A percentile compares a stretch with the other conserved stretches of the same genome.
Conservation (phyloP, 331 rosid genomes). For the Rosa hybrid region DNA sequence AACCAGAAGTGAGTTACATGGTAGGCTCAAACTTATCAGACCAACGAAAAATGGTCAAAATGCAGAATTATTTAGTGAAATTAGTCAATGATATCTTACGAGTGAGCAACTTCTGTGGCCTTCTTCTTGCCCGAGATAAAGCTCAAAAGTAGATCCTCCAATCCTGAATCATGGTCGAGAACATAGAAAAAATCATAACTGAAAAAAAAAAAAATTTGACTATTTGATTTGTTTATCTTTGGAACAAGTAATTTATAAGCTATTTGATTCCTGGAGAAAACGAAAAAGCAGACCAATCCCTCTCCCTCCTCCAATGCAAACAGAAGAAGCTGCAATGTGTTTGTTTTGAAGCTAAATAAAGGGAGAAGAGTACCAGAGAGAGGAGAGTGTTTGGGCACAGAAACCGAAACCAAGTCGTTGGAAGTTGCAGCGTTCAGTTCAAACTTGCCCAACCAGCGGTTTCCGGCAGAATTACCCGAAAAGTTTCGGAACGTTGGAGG, state of each 20-base stretch:
- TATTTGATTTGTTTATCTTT: background rate
- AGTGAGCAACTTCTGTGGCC: constrained; percentile 91
- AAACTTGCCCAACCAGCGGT: too few relatives aligned
- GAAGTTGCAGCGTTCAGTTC: background rate
- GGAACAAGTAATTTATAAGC: background rate
- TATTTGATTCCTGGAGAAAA: background rate
- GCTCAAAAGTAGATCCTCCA: constrained; percentile 66
- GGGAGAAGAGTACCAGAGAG: constrained; percentile 36
- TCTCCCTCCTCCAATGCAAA: background rate
- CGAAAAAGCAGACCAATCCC: background rate
- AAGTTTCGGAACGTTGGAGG: background rate
- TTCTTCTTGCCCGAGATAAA: constrained; percentile 70
- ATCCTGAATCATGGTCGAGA: constrained; percentile 41
- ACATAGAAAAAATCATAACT: background rate
- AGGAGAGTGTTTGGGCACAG: constrained; percentile 40
- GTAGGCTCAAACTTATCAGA: background rate
- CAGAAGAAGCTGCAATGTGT: too few relatives aligned
- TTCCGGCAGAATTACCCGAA: background rate
- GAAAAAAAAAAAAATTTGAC: background rate
- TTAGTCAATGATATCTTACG: constrained; percentile 37
- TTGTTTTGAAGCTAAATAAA: background rate
- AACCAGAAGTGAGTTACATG: background rate
- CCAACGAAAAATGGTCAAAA: background rate
- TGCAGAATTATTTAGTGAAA: background rate
- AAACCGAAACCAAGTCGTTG: constrained; percentile 5